Evolutionary conservation across 108 stramenopile genomes (phyloP), one percentile per base, ranked within the genome.

Genomic region (Stephanodiscus triporus): DNA sequence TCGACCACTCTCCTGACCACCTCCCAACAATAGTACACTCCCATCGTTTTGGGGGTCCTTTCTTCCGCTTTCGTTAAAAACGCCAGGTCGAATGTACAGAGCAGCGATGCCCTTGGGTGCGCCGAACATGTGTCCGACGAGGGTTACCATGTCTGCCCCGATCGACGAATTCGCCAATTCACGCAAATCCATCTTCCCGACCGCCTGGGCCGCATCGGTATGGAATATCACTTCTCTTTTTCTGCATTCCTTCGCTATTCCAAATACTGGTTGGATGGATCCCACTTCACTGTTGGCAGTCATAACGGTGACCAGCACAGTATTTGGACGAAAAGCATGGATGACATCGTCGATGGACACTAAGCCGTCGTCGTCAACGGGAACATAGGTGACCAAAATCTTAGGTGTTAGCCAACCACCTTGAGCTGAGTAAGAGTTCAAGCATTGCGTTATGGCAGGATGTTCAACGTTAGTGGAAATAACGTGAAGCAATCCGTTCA

Each of bases 121-220:
- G 26, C 98, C 98, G 63, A 97, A 89, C 79, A 98, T 99, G 83
- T 99, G 99, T 23, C 99, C 99, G 10, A 98, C 99, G 29, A 99
- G 53, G 9, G 97, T 96, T 7, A 99, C 75, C 93, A 97, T 91
- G 71, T 99, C 97, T 47, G 92, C 92, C 34, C 87, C 78, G 22
- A 59, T n/a, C 40, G 76, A 78, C 9, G 64, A 58, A 53, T 85
- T 84, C 6, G 76, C 75, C 40, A 89, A 38, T 26, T 59, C 74
- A 19, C 88, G 84, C 26, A 96, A 80, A 16, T 89, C 81, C 3
- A 96, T 85, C 70, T 98, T 99, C 4, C 98, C 99, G 36, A 91
- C 83, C 49, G 95, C 93, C 72, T 99, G 98, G 9, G 97, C 97
- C 1, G 97, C 97, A 86, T 99, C 99, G 0, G 96, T 96, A 85